Conservation (phyloP, 139 green algal genomes). For the Chlamydomonas sphaeroides region DNA sequence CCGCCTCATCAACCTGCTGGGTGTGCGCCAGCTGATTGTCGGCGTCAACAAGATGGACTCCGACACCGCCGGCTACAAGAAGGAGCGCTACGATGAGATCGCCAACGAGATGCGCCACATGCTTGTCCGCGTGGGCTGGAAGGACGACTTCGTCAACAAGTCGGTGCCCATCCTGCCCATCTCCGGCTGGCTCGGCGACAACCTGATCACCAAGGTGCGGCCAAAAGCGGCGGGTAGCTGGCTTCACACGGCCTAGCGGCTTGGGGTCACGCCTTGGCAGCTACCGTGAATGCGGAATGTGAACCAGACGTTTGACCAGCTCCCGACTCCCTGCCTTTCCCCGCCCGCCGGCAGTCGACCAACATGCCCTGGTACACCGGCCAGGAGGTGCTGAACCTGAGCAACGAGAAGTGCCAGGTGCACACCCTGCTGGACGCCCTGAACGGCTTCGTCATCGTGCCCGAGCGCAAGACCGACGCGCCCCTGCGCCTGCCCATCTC, state of each 20-base stretch:
- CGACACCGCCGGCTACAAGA: constrained; percentile 92
- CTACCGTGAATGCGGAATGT: no score
- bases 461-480: constrained; percentile 87
- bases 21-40: constrained; percentile 98
- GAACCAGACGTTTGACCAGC: no score
- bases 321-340: not conserved
- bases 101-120: constrained; percentile 95
- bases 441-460: constrained; percentile 84
- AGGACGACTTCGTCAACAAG: constrained; percentile 87
- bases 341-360: constrained; percentile 54
- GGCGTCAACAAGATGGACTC: constrained; percentile 99
- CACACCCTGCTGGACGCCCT: constrained; percentile 90
- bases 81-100: constrained; percentile 98
- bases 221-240: no score
- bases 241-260: no score
- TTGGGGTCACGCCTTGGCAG: no score
- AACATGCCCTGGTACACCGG: constrained; percentile 98
- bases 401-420: constrained; percentile 68
- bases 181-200: constrained; percentile 99
- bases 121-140: constrained; percentile 85
- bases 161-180: constrained; percentile 96
- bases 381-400: constrained; percentile 73
- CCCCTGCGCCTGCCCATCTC: constrained; percentile 93
- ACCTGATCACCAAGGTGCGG: constrained; percentile 92
- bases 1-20: constrained; percentile 96